These are phyloP conservation scores for Pythium phragmitis DNA, from an alignment of 352 stramenopile species.

Conservation along the genomic window DNA sequence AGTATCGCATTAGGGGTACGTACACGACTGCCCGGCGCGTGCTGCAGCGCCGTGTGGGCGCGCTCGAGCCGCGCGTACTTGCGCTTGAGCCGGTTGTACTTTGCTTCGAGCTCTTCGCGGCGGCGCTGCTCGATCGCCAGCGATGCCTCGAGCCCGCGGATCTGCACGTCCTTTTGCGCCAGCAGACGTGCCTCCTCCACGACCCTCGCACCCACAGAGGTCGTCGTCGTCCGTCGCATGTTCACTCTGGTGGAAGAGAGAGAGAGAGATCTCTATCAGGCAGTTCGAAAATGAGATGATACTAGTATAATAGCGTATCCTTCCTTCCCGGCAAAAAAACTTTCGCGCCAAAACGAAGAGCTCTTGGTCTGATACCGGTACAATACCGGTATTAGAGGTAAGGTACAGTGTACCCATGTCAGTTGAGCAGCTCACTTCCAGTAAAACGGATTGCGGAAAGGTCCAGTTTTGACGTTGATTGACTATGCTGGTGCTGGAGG, in stretches of 20 bases:
- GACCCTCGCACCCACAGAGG: background rate
- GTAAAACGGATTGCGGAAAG: background rate
- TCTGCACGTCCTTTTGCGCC: conserved; percentile 18
- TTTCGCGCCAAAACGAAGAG: conserved; percentile 18
- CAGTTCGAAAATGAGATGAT: background rate
- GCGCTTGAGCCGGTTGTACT: conserved; percentile 71
- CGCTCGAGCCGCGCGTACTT: conserved; percentile 62
- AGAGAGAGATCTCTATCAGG: background rate
- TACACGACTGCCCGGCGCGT: conserved; percentile 1
- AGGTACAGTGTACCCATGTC: conserved; percentile 4
- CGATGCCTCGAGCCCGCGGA: conserved; percentile 45
- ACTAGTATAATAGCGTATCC: background rate
- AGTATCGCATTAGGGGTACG: background rate
- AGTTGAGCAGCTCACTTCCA: background rate
- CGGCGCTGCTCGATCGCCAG: conserved; percentile 51
- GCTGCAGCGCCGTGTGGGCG: conserved; percentile 39
- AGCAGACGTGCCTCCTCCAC: conserved; percentile 6
- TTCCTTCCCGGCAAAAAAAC: conserved; percentile 1
- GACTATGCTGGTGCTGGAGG: conserved; percentile 13
- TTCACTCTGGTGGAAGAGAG: background rate
- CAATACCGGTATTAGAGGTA: background rate
- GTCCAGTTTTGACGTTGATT: too few relatives aligned
- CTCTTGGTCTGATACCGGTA: conserved; percentile 12
- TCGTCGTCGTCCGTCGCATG: background rate
- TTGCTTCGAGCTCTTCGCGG: conserved; percentile 57